These are phyloP conservation scores for Diaporthe citriasiana DNA, from an alignment of 2,329 filamentous ascomycete species.

Conservation along the genomic window DNA sequence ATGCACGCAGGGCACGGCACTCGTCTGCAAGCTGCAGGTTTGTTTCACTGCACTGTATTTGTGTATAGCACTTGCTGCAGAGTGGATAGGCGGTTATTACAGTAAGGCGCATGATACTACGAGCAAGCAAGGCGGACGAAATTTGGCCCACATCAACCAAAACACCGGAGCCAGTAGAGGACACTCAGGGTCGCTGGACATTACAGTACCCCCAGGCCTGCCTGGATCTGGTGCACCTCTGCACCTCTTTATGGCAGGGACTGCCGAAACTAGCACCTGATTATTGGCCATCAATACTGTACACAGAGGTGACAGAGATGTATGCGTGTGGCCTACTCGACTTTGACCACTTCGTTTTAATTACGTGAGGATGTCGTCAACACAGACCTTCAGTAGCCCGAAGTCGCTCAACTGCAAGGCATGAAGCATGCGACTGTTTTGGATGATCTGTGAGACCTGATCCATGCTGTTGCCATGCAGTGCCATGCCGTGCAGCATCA, in stretches of 20 bases:
- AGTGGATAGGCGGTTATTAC: neutral
- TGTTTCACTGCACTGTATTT: neutral
- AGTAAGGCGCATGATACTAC: neutral
- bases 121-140: slow-evolving; percentile 2
- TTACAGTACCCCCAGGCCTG: slow-evolving; percentile 14
- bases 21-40: neutral
- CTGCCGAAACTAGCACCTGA: neutral
- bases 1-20: slow-evolving; percentile 6
- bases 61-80: neutral
- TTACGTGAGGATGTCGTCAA: neutral
- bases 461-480: slow-evolving; percentile 30
- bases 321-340: neutral
- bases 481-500: slow-evolving; percentile 14
- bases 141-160: slow-evolving; percentile 11
- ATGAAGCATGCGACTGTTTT: slow-evolving; percentile 5
- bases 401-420: neutral
- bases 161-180: neutral
- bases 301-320: neutral
- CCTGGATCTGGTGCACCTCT: neutral
- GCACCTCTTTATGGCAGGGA: neutral
- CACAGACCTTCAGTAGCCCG: neutral
- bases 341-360: too few relatives aligned
- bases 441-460: slow-evolving; percentile 23
- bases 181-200: neutral
- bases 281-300: neutral